phyloP scores from a whole-genome alignment of 2,329 filamentous ascomycete genomes.

The Orbilia quercus region DNA sequence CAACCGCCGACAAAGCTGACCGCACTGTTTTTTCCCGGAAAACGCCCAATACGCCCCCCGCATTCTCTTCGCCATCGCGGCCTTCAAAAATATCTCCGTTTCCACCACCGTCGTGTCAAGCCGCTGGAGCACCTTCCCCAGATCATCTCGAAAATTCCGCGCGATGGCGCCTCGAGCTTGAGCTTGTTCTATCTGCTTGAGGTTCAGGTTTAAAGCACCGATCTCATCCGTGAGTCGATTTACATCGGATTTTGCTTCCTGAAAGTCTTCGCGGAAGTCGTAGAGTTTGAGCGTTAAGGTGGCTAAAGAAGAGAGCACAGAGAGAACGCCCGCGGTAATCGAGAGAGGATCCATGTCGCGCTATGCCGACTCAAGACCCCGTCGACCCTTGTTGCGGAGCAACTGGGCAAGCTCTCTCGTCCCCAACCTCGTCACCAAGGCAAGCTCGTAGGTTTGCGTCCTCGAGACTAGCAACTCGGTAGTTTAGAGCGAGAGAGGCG shows the following conservation, averaged over 20 bases:
- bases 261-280: slow-evolving; percentile 3
- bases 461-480: too few species aligned
- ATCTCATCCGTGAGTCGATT: slow-evolving; percentile 20
- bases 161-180: slow-evolving; percentile 6
- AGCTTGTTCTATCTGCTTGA: background rate
- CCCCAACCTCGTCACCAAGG: too few species aligned
- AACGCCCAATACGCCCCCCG: slow-evolving; percentile 10
- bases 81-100: slow-evolving; percentile 11
- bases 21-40: slow-evolving; percentile 8
- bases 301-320: slow-evolving; percentile 1
- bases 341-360: slow-evolving; percentile 20
- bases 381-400: too few species aligned
- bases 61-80: slow-evolving; percentile 2
- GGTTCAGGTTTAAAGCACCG: slow-evolving; percentile 20
- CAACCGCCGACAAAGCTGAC: slow-evolving; percentile 10
- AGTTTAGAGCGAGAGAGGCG: too few species aligned
- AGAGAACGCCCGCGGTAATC: slow-evolving; percentile 23
- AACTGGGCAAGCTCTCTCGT: too few species aligned
- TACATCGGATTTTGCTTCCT: slow-evolving; percentile 20
- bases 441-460: too few species aligned
- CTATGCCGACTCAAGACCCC: too few species aligned
- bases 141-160: slow-evolving; percentile 12
- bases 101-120: slow-evolving; percentile 15
- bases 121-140: slow-evolving; percentile 9
- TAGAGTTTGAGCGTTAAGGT: slow-evolving; percentile 17